Percentiles rank a stretch among this genome's conserved stretches.
These are phyloP conservation scores for Tulasnella sp. DNA, from an alignment of 768 basidiomycete genomes.

Conservation along the genomic window DNA sequence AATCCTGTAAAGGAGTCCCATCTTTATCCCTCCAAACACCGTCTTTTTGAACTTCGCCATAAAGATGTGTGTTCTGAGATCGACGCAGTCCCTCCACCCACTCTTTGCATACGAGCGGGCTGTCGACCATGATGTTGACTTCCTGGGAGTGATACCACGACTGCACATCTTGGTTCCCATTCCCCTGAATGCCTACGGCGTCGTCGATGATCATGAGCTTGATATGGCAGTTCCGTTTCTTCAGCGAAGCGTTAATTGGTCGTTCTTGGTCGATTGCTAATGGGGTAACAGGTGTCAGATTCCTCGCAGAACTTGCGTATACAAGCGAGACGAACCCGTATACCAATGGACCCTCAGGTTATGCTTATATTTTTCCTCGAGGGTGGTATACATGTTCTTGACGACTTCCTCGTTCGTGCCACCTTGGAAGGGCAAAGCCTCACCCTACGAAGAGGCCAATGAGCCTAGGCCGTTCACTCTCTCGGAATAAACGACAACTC, in stretches of 20 bases:
- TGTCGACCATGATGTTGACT: constrained; percentile 57
- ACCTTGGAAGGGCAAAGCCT: constrained; percentile 58
- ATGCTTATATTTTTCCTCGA: constrained; percentile 41
- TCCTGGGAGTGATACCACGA: constrained; percentile 69
- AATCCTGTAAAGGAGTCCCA: constrained; percentile 32
- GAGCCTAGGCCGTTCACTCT: neutral
- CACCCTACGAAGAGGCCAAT: constrained; percentile 44
- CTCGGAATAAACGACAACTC: neutral
- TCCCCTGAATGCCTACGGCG: constrained; percentile 56
- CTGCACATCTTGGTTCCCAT: constrained; percentile 65
- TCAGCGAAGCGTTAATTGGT: constrained; percentile 56
- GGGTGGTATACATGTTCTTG: constrained; percentile 46
- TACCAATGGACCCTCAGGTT: constrained; percentile 52
- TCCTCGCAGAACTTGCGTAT: neutral
- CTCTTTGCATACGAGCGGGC: constrained; percentile 42
- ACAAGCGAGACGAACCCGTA: constrained; percentile 31
- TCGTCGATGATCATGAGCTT: constrained; percentile 64
- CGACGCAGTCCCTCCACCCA: constrained; percentile 48
- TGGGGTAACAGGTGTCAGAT: neutral
- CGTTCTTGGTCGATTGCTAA: constrained; percentile 48
- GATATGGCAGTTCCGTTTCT: constrained; percentile 65
- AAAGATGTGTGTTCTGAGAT: constrained; percentile 50
- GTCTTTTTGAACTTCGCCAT: constrained; percentile 42
- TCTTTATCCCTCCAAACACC: constrained; percentile 51
- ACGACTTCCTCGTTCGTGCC: constrained; percentile 67